Evolutionary conservation across 352 stramenopile genomes (phyloP).

Genomic region (Phytophthora chlamydospora): DNA sequence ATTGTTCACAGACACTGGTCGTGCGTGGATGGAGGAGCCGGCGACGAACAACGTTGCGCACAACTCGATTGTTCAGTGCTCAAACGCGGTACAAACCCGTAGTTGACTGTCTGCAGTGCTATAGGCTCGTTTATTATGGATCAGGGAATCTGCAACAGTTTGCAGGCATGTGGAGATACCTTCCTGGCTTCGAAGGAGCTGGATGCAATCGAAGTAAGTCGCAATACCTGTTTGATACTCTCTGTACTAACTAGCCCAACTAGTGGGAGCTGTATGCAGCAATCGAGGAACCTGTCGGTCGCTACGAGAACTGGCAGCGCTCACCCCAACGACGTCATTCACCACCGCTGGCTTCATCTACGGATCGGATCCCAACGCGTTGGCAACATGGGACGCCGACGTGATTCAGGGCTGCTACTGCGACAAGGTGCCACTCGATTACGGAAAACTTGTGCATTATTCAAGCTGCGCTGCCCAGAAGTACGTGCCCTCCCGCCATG

Average conservation of each 20-base stretch:
- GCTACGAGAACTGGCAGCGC: constrained; percentile 51
- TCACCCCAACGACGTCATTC: constrained; percentile 50
- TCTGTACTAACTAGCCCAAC: constrained; percentile 17
- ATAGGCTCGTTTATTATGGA: not conserved
- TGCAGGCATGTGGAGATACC: constrained; percentile 59
- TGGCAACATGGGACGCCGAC: constrained; percentile 88
- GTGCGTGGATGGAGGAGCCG: constrained; percentile 75
- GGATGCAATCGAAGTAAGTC: constrained; percentile 68
- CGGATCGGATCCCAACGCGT: constrained; percentile 72
- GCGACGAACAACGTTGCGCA: constrained; percentile 58
- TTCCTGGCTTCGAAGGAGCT: constrained; percentile 66
- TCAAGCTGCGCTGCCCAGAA: constrained; percentile 78
- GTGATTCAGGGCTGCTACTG: constrained; percentile 88
- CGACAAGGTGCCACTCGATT: constrained; percentile 73
- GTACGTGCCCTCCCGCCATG: constrained; percentile 28
- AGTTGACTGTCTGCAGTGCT: not conserved
- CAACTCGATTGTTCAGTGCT: constrained; percentile 60
- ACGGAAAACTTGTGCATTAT: constrained; percentile 57
- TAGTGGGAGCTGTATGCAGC: constrained; percentile 42
- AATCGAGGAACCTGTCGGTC: constrained; percentile 54
- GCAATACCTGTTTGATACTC: not conserved
- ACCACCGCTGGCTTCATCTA: constrained; percentile 61
- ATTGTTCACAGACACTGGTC: constrained; percentile 61
- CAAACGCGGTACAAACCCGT: constrained; percentile 56
- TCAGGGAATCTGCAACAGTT: constrained; percentile 66